phyloP scores from a whole-genome alignment of 1,284 basidiomycete genomes.

The Farysia itapuensis region DNA sequence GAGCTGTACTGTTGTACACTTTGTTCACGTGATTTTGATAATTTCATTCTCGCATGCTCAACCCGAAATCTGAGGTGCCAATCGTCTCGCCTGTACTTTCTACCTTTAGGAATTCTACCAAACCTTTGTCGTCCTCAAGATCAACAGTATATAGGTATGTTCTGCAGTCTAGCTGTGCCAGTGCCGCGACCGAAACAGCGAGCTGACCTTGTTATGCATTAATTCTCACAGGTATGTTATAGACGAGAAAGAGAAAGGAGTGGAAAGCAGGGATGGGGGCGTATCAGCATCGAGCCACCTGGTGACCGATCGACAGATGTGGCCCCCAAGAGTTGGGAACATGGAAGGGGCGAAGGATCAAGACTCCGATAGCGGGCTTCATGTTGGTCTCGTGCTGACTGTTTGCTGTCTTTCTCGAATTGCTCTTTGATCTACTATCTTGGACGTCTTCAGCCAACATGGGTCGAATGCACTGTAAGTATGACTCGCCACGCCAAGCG shows the following conservation, averaged over 20 bases:
- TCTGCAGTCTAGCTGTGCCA: not conserved
- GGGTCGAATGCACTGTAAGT: conserved; percentile 60
- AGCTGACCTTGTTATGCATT: not conserved
- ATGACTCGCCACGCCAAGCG: conserved; percentile 1
- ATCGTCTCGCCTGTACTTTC: no score
- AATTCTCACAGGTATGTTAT: not conserved
- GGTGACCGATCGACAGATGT: no score
- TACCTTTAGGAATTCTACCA: conserved; percentile 26
- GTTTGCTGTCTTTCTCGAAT: conserved; percentile 40
- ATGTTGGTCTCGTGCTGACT: conserved; percentile 48
- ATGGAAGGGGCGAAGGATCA: not conserved
- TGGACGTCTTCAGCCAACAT: conserved; percentile 41
- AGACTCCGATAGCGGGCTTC: conserved; percentile 45
- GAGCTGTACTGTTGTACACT: no score
- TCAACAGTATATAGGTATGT: conserved; percentile 37
- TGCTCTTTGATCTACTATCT: not conserved
- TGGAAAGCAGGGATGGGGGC: no score
- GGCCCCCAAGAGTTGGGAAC: not conserved
- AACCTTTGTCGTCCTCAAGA: conserved; percentile 38
- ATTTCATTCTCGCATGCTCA: no score
- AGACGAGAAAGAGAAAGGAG: not conserved
- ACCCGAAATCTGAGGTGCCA: no score
- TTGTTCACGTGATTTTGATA: no score
- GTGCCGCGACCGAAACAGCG: not conserved
- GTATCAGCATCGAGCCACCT: no score